A percentile compares a stretch with the other conserved stretches of the same genome.
Conservation (phyloP, 2,329 filamentous ascomycete genomes). For the Didymellaceae sp. region DNA sequence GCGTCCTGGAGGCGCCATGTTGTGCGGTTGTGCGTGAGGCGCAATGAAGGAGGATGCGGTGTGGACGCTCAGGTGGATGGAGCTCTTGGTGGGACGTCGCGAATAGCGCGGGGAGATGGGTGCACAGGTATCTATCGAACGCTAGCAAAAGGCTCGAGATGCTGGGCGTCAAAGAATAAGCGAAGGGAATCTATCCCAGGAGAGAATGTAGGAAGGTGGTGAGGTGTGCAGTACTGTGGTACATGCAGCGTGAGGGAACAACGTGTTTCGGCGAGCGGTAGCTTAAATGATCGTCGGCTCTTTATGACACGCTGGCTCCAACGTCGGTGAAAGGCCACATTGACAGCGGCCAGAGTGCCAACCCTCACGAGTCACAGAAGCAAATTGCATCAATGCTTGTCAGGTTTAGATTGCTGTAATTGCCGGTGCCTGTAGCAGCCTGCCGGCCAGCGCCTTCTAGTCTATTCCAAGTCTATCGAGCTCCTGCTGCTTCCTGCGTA, state of each 20-base stretch:
- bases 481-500: constrained; percentile 13
- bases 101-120: constrained; percentile 25
- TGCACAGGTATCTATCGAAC: constrained; percentile 2
- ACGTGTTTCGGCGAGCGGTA: constrained; percentile 27
- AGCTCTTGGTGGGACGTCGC: constrained; percentile 32
- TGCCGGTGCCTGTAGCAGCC: constrained; percentile 21
- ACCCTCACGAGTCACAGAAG: constrained; percentile 21
- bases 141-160: constrained; percentile 10
- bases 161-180: constrained; percentile 20
- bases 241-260: constrained; percentile 25
- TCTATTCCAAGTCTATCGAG: neutral
- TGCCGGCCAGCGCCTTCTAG: constrained; percentile 1
- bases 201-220: constrained; percentile 10
- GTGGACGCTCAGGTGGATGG: constrained; percentile 1
- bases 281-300: constrained; percentile 31
- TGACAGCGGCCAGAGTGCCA: constrained; percentile 31
- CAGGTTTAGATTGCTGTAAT: constrained; percentile 14
- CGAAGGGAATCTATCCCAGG: constrained; percentile 40
- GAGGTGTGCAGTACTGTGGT: constrained; percentile 22
- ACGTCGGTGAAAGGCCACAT: constrained; percentile 40
- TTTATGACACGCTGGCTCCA: constrained; percentile 41
- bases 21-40: constrained; percentile 27
- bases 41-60: constrained; percentile 12
- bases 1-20: constrained; percentile 57
- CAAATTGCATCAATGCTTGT: constrained; percentile 20